Conservation (phyloP, 2,329 filamentous ascomycete species). For the Exophiala phaeomuriformis region DNA sequence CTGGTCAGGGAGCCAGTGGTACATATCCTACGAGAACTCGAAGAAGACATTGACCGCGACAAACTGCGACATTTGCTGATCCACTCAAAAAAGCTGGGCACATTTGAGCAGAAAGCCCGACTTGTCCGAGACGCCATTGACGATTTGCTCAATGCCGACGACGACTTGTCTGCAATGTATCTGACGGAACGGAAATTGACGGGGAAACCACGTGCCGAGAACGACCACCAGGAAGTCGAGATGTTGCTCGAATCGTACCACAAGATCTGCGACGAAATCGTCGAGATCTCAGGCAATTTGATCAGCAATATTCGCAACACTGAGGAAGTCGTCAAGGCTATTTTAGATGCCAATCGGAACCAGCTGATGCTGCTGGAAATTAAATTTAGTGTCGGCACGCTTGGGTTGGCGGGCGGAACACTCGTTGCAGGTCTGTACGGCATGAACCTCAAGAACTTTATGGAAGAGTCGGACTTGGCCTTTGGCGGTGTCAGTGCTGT, state of each 20-base stretch:
- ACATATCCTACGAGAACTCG: constrained; percentile 76
- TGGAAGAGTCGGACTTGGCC: constrained; percentile 85
- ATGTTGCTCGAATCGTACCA: constrained; percentile 96
- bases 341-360: constrained; percentile 96
- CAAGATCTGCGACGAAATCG: constrained; percentile 95
- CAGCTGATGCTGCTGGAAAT: constrained; percentile 95
- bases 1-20: constrained; percentile 88
- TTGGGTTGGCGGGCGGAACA: constrained; percentile 89
- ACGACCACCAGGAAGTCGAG: constrained; percentile 94
- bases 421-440: constrained; percentile 98
- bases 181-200: constrained; percentile 71
- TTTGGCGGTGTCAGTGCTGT: constrained; percentile 67
- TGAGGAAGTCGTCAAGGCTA: constrained; percentile 95
- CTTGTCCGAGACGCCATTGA: constrained; percentile 91
- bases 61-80: constrained; percentile 86
- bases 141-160: constrained; percentile 89
- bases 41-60: constrained; percentile 93
- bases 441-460: constrained; percentile 98
- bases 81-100: constrained; percentile 89
- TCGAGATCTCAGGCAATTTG: constrained; percentile 86
- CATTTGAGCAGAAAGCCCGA: constrained; percentile 94
- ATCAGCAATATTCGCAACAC: constrained; percentile 95
- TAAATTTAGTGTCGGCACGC: constrained; percentile 89
- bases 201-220: constrained; percentile 63
- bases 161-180: constrained; percentile 93